Conservation (phyloP, 345 rosid species). For the Populus davidiana region DNA sequence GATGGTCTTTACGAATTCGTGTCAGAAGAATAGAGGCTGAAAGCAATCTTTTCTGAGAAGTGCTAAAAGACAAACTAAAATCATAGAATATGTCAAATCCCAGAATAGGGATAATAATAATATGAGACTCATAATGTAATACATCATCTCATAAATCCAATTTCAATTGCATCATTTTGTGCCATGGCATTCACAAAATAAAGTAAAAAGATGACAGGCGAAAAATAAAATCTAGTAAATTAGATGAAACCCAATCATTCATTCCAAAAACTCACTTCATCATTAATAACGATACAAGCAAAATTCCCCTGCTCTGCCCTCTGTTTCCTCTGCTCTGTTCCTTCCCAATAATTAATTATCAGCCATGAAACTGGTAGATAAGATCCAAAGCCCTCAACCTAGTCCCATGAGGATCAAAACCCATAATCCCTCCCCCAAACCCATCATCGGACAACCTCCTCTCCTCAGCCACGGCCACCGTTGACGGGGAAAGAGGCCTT, state of each 20-base stretch:
- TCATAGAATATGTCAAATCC: neutral
- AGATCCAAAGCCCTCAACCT: conserved; percentile 72
- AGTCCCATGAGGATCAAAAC: conserved; percentile 47
- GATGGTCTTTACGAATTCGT: neutral
- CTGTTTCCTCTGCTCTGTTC: neutral
- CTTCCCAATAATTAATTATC: conserved; percentile 7
- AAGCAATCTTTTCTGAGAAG: neutral
- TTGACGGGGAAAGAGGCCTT: conserved; percentile 73
- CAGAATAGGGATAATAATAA: neutral
- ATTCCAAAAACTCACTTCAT: too few species aligned
- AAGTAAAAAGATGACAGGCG: neutral
- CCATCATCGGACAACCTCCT: conserved; percentile 38
- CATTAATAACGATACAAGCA: neutral
- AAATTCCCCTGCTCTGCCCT: neutral
- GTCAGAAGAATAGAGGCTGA: neutral
- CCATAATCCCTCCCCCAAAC: conserved; percentile 20
- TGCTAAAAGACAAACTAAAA: neutral
- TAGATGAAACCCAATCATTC: neutral
- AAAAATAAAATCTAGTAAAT: too few species aligned
- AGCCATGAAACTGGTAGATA: conserved; percentile 73
- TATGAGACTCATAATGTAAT: neutral
- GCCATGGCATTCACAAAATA: neutral
- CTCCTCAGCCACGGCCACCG: conserved; percentile 51
- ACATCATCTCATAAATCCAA: neutral
- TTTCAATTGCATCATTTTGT: neutral